Evolutionary conservation across 1,284 basidiomycete genomes (phyloP).

Genomic region (Ganoderma resinaceum): DNA sequence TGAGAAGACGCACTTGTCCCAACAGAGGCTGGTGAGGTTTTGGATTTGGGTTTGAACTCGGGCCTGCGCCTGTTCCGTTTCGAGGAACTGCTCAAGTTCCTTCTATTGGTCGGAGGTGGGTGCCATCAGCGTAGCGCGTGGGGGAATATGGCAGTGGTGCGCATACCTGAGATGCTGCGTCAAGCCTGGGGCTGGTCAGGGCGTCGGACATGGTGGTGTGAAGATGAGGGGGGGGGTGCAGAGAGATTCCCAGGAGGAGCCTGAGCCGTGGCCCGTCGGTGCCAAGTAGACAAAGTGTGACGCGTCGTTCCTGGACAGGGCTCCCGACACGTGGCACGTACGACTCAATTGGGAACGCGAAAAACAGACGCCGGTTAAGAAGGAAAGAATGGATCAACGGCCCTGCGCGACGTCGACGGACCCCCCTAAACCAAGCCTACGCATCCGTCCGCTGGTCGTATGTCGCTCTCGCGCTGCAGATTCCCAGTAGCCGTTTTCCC

Average conservation of each 20-base stretch:
- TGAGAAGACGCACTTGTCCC: conserved; percentile 80
- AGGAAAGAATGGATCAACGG: conserved; percentile 14
- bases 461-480: neutral
- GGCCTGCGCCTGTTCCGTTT: conserved; percentile 89
- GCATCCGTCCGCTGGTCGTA: neutral
- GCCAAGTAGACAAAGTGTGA: neutral
- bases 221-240: neutral
- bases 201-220: conserved; percentile 16
- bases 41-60: conserved; percentile 78
- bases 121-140: conserved; percentile 6
- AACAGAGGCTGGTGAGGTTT: conserved; percentile 79
- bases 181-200: conserved; percentile 12
- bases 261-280: neutral
- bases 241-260: neutral
- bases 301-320: conserved; percentile 17
- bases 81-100: conserved; percentile 86
- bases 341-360: conserved; percentile 16
- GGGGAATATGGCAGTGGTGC: neutral
- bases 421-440: neutral
- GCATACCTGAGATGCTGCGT: conserved; percentile 17
- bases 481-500: neutral
- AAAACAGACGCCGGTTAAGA: conserved; percentile 25
- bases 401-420: neutral
- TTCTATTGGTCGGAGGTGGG: conserved; percentile 56
- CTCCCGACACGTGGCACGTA: conserved; percentile 18